phyloP scores from a whole-genome alignment of 2,329 filamentous ascomycete genomes.

The Sarocladium strictum region DNA sequence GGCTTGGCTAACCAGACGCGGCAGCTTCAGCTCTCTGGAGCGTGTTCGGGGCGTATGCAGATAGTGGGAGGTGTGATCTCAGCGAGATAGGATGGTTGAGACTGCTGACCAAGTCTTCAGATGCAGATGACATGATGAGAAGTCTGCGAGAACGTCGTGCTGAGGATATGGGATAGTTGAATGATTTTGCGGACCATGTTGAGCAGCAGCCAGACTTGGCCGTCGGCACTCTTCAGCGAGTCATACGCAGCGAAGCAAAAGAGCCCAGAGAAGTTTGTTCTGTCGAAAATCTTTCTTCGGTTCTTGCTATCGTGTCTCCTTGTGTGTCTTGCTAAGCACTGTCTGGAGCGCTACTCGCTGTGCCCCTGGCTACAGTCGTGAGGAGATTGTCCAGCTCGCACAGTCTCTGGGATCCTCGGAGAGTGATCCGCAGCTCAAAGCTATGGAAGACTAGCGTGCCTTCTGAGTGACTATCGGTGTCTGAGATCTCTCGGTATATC shows the following conservation, averaged over 20 bases:
- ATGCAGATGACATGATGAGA: not conserved
- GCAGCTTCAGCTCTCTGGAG: too few relatives aligned
- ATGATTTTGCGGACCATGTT: not conserved
- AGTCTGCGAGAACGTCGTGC: not conserved
- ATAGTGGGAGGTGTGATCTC: too few relatives aligned
- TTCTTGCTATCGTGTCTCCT: constrained; percentile 11
- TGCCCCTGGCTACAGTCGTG: constrained; percentile 14
- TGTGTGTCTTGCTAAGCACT: constrained; percentile 54
- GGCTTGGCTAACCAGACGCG: too few relatives aligned
- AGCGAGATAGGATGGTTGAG: not conserved
- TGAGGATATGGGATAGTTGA: not conserved
- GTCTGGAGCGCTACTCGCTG: constrained; percentile 55
- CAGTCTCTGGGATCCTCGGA: not conserved
- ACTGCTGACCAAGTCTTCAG: too few relatives aligned
- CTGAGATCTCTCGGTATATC: constrained; percentile 2
- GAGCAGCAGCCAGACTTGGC: not conserved
- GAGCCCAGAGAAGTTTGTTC: constrained; percentile 6
- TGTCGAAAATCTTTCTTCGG: constrained; percentile 10
- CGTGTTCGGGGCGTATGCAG: too few relatives aligned
- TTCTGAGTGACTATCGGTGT: constrained; percentile 24
- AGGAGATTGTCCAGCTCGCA: not conserved
- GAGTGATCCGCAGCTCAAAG: constrained; percentile 1
- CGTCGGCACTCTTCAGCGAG: constrained; percentile 3
- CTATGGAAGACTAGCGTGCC: constrained; percentile 14
- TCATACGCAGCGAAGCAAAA: constrained; percentile 3